Conservation (phyloP, 805 yeast species). For the Metschnikowia orientalis region DNA sequence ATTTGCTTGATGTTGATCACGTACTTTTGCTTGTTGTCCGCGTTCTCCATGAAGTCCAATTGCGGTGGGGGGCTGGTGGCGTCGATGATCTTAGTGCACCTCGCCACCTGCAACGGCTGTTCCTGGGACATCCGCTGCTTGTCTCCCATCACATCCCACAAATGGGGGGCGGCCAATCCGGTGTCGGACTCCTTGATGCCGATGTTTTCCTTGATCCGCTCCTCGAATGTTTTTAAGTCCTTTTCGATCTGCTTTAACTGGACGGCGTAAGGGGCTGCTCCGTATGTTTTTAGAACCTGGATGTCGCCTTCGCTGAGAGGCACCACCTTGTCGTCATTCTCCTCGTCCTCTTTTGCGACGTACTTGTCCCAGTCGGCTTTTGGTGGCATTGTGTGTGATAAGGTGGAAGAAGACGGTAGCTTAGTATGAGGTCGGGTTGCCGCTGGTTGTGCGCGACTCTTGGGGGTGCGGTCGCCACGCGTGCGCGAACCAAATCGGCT, state of each 20-base stretch:
- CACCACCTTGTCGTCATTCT: slow-evolving; percentile 60
- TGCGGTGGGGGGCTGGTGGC: slow-evolving; percentile 39
- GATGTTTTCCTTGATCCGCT: slow-evolving; percentile 86
- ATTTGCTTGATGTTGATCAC: slow-evolving; percentile 96
- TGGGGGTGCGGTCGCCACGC: too few species aligned
- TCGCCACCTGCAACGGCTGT: slow-evolving; percentile 95
- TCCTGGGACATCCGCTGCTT: slow-evolving; percentile 89
- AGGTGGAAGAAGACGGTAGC: too few species aligned
- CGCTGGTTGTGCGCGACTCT: too few species aligned
- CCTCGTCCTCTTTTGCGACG: slow-evolving; percentile 68
- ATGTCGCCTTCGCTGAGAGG: slow-evolving; percentile 96
- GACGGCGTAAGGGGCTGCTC: slow-evolving; percentile 92
- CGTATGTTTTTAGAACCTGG: slow-evolving; percentile 93
- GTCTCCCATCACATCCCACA: slow-evolving; percentile 98
- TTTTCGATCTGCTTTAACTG: slow-evolving; percentile 77
- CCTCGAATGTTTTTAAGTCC: slow-evolving; percentile 80
- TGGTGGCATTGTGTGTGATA: slow-evolving; percentile 80
- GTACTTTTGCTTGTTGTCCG: slow-evolving; percentile 84
- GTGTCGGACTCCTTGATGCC: slow-evolving; percentile 96
- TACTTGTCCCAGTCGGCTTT: slow-evolving; percentile 99
- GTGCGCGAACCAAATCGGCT: too few species aligned
- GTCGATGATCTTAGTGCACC: slow-evolving; percentile 95
- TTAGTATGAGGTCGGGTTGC: too few species aligned
- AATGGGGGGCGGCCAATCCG: slow-evolving; percentile 93
- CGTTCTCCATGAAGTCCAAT: slow-evolving; percentile 42